Evolutionary conservation across 148 eudicot genomes (phyloP).

Genomic region (Amaranthus cruentus): DNA sequence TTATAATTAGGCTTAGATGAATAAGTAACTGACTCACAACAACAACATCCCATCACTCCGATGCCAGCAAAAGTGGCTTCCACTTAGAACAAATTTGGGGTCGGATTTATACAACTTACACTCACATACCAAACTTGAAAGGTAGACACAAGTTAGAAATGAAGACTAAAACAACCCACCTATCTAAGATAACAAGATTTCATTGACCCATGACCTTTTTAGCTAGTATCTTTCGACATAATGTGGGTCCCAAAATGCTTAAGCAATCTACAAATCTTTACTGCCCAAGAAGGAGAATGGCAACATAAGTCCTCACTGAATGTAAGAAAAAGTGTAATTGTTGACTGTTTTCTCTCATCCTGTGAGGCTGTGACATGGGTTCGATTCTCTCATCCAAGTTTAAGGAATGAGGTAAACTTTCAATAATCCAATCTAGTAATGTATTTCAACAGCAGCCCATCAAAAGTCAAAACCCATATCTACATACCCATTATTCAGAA

Average conservation of each 20-base stretch:
- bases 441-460: background rate
- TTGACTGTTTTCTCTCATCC: background rate
- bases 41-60: too few relatives aligned
- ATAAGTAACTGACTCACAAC: background rate
- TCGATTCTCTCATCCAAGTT: too few relatives aligned
- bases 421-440: conserved; percentile 15
- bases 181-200: conserved; percentile 12
- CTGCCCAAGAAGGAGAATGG: background rate
- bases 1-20: too few relatives aligned
- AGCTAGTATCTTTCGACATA: conserved; percentile 9
- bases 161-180: conserved; percentile 14
- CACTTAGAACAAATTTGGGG: too few relatives aligned
- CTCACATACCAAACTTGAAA: background rate
- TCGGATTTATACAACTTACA: background rate
- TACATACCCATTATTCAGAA: background rate
- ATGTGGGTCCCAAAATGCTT: conserved; percentile 17
- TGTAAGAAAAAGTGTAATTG: background rate
- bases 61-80: too few relatives aligned
- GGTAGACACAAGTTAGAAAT: background rate
- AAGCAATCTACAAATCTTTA: conserved; percentile 21
- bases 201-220: conserved; percentile 12
- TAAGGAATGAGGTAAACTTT: too few relatives aligned
- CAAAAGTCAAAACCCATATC: background rate
- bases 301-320: conserved; percentile 18
- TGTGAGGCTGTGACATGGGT: too few relatives aligned